These are phyloP conservation scores for Sclerotinia sclerotiorum DNA, from an alignment of 2,329 filamentous ascomycete genomes.

Conservation along the genomic window DNA sequence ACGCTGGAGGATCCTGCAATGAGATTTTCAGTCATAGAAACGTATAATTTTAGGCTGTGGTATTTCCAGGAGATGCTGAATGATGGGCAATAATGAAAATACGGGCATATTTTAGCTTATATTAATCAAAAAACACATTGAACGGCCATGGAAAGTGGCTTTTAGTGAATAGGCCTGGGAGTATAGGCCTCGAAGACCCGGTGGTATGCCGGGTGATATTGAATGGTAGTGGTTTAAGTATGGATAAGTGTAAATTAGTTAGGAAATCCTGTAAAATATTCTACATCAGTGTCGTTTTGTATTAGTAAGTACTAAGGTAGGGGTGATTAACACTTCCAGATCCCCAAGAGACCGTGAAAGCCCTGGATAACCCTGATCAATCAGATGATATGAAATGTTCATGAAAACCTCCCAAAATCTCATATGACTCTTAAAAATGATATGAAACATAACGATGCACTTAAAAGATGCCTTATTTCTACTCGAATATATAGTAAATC, in stretches of 20 bases:
- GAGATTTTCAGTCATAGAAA: background rate
- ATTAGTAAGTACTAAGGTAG: background rate
- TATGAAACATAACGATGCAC: background rate
- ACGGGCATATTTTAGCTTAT: fast-evolving
- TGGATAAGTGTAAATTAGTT: background rate
- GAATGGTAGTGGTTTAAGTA: background rate
- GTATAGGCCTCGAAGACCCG: too few species aligned
- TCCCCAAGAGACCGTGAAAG: background rate
- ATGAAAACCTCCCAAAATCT: background rate
- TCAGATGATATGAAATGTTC: too few species aligned
- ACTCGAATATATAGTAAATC: too few species aligned
- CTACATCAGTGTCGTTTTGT: background rate
- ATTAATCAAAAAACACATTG: background rate
- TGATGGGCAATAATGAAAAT: fast-evolving
- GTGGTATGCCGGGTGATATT: too few species aligned
- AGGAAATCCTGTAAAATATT: background rate
- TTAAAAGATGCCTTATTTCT: too few species aligned
- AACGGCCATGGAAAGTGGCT: background rate
- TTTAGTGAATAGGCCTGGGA: background rate
- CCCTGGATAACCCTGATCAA: background rate
- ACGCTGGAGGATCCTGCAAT: background rate
- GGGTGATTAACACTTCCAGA: background rate
- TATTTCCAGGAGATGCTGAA: background rate
- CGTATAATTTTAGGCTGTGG: background rate
- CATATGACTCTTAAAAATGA: background rate